Percentiles rank a stretch among this genome's conserved stretches.
Evolutionary conservation across 129 eudicot genomes (phyloP).

Genomic region (Tanacetum coccineum): DNA sequence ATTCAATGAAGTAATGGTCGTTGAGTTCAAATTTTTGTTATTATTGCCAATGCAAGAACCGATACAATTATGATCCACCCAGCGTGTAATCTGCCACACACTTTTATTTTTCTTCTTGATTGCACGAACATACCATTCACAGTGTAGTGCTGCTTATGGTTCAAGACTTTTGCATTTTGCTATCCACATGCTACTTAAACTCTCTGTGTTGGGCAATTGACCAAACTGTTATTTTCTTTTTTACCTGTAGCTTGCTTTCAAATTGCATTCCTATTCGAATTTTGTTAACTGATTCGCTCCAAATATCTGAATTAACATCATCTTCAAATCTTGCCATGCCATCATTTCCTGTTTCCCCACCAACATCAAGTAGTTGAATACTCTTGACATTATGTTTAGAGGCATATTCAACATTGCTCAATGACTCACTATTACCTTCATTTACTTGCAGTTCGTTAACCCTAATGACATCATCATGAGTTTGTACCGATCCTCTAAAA

Average conservation of each 20-base stretch:
- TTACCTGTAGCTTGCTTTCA: neutral
- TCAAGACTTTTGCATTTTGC: neutral
- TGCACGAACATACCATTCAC: slow-evolving; percentile 4
- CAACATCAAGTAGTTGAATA: neutral
- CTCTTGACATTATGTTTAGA: too few species aligned
- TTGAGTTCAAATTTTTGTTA: neutral
- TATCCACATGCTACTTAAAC: neutral
- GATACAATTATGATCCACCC: neutral
- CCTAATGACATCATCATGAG: too few species aligned
- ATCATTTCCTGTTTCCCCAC: neutral
- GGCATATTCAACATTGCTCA: too few species aligned
- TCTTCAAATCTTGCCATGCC: neutral
- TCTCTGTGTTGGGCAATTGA: neutral
- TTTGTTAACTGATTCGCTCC: neutral
- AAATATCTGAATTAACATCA: neutral
- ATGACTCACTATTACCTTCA: too few species aligned
- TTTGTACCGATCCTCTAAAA: too few species aligned
- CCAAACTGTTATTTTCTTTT: neutral
- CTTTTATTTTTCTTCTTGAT: neutral
- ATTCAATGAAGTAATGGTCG: neutral
- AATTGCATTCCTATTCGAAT: neutral
- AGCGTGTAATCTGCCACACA: neutral
- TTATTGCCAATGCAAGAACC: neutral
- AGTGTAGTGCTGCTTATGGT: neutral
- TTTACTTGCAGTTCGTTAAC: too few species aligned